Evolutionary conservation across 1,284 basidiomycete genomes (phyloP).

Genomic region (Melampsora americana): DNA sequence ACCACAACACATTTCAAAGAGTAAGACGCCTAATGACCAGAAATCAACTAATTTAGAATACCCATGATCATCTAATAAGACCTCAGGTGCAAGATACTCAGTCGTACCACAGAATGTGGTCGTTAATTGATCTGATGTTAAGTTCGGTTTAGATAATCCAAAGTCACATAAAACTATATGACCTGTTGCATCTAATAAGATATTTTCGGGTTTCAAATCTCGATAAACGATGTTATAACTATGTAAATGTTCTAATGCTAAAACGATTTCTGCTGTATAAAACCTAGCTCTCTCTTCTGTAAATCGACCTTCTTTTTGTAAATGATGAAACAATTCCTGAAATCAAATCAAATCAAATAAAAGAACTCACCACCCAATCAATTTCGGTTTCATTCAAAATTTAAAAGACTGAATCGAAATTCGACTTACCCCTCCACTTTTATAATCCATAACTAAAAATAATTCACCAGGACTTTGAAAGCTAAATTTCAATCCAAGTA

Average conservation of each 20-base stretch:
- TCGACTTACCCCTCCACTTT: constrained; percentile 71
- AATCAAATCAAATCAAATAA: not conserved
- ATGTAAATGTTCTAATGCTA: constrained; percentile 92
- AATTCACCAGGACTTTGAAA: constrained; percentile 96
- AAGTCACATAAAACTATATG: constrained; percentile 96
- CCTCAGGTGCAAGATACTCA: constrained; percentile 91
- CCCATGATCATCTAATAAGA: constrained; percentile 95
- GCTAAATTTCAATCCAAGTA: constrained; percentile 96
- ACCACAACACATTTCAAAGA: constrained; percentile 86
- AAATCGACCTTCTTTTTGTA: constrained; percentile 91
- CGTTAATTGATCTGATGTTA: constrained; percentile 88
- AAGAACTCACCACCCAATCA: too few species aligned
- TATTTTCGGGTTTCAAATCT: constrained; percentile 95
- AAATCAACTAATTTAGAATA: constrained; percentile 99
- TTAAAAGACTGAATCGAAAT: not conserved
- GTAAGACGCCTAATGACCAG: constrained; percentile 69
- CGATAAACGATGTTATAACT: constrained; percentile 94
- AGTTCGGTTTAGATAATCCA: constrained; percentile 91
- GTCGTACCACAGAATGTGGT: constrained; percentile 93
- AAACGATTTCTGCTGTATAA: constrained; percentile 88
- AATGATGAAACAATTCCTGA: constrained; percentile 91
- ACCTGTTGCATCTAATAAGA: constrained; percentile 90
- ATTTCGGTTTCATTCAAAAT: too few species aligned
- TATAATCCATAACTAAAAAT: constrained; percentile 98
- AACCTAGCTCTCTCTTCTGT: constrained; percentile 87